These are phyloP conservation scores for Rhytidiadelphus loreus DNA, from an alignment of 225 moss, liverwort and hornwort genomes.

Conservation along the genomic window DNA sequence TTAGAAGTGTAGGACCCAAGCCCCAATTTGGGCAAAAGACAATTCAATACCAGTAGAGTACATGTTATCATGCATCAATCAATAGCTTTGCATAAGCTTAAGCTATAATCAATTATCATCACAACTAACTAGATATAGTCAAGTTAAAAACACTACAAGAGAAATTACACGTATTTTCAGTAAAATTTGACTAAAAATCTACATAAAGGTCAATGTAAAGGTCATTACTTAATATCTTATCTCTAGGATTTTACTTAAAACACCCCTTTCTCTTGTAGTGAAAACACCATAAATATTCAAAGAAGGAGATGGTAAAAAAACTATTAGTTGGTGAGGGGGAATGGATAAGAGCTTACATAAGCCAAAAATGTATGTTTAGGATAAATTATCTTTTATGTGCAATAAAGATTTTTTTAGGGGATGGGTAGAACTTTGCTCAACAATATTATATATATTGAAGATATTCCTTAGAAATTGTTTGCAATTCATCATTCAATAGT, in stretches of 20 bases:
- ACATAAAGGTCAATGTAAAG: too few relatives aligned
- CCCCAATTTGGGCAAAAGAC: too few relatives aligned
- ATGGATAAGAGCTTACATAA: not conserved
- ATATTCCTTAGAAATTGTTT: not conserved
- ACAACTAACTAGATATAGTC: not conserved
- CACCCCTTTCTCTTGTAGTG: too few relatives aligned
- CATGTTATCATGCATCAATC: not conserved
- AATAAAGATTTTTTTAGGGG: not conserved
- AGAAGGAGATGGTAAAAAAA: not conserved
- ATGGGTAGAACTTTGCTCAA: not conserved
- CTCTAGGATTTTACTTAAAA: too few relatives aligned
- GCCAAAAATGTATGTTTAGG: not conserved
- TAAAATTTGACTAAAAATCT: too few relatives aligned
- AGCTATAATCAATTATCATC: not conserved
- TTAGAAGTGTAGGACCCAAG: not conserved
- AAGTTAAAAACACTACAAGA: too few relatives aligned
- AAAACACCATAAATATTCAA: not conserved
- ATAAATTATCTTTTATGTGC: not conserved
- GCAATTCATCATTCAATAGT: not conserved
- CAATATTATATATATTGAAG: not conserved
- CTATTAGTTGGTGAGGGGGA: not conserved
- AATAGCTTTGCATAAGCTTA: not conserved
- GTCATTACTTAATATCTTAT: too few relatives aligned
- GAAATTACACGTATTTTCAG: too few relatives aligned
- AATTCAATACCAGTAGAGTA: not conserved